A percentile compares a stretch with the other conserved stretches of the same genome.
phyloP scores from a whole-genome alignment of 2,329 filamentous ascomycete species.

The Verticillium isaacii region DNA sequence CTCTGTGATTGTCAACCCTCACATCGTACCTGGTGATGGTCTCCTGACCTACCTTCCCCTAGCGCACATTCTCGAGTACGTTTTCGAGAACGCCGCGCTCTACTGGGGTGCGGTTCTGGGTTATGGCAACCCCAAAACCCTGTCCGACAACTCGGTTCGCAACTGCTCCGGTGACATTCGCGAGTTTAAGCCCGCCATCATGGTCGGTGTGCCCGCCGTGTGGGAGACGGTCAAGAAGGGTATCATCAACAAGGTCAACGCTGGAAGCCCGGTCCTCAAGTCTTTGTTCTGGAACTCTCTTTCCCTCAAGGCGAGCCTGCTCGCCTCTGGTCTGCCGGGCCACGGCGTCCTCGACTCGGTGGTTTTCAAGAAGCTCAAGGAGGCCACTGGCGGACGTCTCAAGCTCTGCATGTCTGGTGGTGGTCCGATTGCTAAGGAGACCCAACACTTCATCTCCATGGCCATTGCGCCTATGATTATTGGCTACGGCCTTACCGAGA shows the following conservation, averaged over 20 bases:
- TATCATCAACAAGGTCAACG: conserved; percentile 70
- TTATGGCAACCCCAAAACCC: conserved; percentile 80
- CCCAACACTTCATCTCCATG: conserved; percentile 82
- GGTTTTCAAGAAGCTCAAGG: conserved; percentile 88
- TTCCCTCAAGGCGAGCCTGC: conserved; percentile 45
- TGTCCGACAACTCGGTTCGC: conserved; percentile 75
- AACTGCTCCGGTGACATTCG: conserved; percentile 87
- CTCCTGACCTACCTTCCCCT: conserved; percentile 81
- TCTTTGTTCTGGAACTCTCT: conserved; percentile 68
- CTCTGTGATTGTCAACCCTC: conserved; percentile 69
- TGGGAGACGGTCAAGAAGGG: conserved; percentile 94
- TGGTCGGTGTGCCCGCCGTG: conserved; percentile 83
- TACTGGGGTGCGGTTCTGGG: conserved; percentile 88
- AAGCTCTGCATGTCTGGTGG: conserved; percentile 83
- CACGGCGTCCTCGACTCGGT: conserved; percentile 68
- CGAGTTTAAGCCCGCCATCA: conserved; percentile 76
- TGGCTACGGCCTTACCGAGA: conserved; percentile 86
- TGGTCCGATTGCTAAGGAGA: conserved; percentile 79
- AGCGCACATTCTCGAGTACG: conserved; percentile 85
- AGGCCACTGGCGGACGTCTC: conserved; percentile 77
- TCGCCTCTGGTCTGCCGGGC: conserved; percentile 56
- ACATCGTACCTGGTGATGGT: conserved; percentile 72
- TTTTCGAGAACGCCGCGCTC: conserved; percentile 79
- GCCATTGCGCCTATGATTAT: conserved; percentile 85
- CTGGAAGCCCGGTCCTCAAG: conserved; percentile 61